These are phyloP conservation scores for Stropharia rugosoannulata DNA, from an alignment of 768 basidiomycete species.

Conservation along the genomic window DNA sequence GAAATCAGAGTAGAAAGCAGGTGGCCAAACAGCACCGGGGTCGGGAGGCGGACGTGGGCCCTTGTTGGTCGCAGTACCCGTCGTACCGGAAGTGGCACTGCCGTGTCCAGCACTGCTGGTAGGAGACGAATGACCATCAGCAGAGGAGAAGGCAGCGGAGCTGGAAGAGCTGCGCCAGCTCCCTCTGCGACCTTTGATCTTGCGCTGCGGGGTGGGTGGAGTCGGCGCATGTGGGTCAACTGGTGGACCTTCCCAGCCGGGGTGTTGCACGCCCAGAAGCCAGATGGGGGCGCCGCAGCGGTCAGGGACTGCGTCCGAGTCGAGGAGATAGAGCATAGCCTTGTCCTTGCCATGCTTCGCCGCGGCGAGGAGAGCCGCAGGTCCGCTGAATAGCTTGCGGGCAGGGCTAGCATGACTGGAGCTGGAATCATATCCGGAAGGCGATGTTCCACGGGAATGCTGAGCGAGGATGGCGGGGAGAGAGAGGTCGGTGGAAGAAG, in stretches of 20 bases:
- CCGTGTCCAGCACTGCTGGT: not conserved
- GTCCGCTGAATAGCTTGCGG: slow-evolving; percentile 24
- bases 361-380: slow-evolving; percentile 56
- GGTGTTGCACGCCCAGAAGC: slow-evolving; percentile 83
- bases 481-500: slow-evolving; percentile 71
- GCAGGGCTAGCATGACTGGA: slow-evolving; percentile 9
- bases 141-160: not conserved
- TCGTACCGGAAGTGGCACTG: not conserved
- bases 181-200: not conserved
- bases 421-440: not conserved
- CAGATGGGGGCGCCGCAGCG: slow-evolving; percentile 83
- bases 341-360: slow-evolving; percentile 80
- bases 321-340: slow-evolving; percentile 87
- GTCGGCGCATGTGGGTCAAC: not conserved
- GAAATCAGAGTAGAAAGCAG: slow-evolving; percentile 87
- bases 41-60: slow-evolving; percentile 20
- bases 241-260: slow-evolving; percentile 59
- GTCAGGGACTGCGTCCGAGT: slow-evolving; percentile 85
- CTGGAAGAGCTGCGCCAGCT: not conserved
- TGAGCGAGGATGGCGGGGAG: slow-evolving; percentile 59
- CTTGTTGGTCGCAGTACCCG: not conserved
- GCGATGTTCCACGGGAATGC: slow-evolving; percentile 16
- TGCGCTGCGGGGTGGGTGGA: not conserved
- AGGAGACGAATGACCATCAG: not conserved
- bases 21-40: slow-evolving; percentile 66